These are phyloP conservation scores for Rosellinia necatrix DNA, from an alignment of 2,329 filamentous ascomycete genomes.

Conservation along the genomic window DNA sequence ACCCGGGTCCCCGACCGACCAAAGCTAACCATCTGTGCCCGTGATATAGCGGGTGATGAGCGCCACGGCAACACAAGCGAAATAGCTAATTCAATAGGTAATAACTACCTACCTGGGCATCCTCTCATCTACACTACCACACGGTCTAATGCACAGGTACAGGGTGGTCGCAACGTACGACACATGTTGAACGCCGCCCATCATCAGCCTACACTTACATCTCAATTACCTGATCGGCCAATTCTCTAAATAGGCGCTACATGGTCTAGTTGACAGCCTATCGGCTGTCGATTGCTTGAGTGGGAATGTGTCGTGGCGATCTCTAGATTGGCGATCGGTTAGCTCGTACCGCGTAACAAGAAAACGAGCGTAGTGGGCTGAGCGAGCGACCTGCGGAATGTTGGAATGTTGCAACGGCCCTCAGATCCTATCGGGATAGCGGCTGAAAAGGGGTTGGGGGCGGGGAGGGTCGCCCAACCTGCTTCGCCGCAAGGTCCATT, in stretches of 20 bases:
- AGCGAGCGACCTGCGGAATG: not conserved
- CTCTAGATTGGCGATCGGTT: not conserved
- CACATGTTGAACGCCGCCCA: not conserved
- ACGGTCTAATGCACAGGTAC: not conserved
- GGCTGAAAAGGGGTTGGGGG: constrained; percentile 19
- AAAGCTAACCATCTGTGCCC: too few species aligned
- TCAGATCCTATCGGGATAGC: constrained; percentile 20
- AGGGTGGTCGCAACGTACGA: not conserved
- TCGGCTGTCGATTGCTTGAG: constrained; percentile 5
- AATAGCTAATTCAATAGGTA: too few species aligned
- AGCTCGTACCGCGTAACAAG: not conserved
- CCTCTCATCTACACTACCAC: too few species aligned
- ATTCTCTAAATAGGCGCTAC: not conserved
- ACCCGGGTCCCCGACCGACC: too few species aligned
- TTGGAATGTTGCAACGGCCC: constrained; percentile 1
- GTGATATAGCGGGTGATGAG: not conserved
- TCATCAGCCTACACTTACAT: not conserved
- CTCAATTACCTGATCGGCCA: constrained; percentile 7
- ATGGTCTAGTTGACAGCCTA: not conserved
- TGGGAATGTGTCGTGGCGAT: constrained; percentile 3
- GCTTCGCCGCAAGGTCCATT: not conserved
- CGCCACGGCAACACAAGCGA: too few species aligned
- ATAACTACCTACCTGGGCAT: too few species aligned
- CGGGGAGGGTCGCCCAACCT: constrained; percentile 22
- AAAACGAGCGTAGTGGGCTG: not conserved